These are phyloP conservation scores for Ganoderma leucocontextum DNA, from an alignment of 1,284 basidiomycete species.

Conservation along the genomic window DNA sequence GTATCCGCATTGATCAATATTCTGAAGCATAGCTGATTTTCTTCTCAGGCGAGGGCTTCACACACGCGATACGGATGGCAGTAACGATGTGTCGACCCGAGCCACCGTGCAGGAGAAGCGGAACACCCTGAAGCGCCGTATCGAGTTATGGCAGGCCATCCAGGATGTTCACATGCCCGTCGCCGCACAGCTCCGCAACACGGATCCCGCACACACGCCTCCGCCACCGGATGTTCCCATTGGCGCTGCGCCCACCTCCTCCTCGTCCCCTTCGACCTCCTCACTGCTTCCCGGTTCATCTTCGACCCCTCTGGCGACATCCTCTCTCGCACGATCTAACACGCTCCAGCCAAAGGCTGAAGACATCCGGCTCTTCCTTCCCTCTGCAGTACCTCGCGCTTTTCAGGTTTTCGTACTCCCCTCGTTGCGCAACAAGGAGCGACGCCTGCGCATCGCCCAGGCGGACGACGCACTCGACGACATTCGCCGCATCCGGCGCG, in stretches of 20 bases:
- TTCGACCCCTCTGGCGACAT: no score
- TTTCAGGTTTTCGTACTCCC: neutral
- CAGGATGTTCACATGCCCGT: slow-evolving; percentile 26
- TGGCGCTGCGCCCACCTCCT: slow-evolving; percentile 4
- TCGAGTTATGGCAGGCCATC: slow-evolving; percentile 8
- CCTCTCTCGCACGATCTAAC: no score
- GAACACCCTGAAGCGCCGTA: slow-evolving; percentile 4
- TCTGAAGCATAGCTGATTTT: no score
- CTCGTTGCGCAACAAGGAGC: neutral
- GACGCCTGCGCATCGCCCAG: neutral
- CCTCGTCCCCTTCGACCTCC: no score
- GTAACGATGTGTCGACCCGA: neutral
- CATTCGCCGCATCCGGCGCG: neutral
- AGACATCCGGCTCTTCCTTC: neutral
- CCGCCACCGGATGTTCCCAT: slow-evolving; percentile 12
- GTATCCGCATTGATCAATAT: slow-evolving; percentile 13
- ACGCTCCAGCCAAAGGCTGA: neutral
- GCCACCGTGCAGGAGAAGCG: slow-evolving; percentile 17
- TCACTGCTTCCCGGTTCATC: no score
- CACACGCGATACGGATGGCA: neutral
- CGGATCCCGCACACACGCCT: neutral
- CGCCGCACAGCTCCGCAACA: slow-evolving; percentile 12
- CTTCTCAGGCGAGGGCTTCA: neutral
- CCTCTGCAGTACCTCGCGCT: neutral
- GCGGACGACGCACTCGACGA: neutral